phyloP scores from a whole-genome alignment of 208 protist species.

The Dictyostelium gargantuum region DNA sequence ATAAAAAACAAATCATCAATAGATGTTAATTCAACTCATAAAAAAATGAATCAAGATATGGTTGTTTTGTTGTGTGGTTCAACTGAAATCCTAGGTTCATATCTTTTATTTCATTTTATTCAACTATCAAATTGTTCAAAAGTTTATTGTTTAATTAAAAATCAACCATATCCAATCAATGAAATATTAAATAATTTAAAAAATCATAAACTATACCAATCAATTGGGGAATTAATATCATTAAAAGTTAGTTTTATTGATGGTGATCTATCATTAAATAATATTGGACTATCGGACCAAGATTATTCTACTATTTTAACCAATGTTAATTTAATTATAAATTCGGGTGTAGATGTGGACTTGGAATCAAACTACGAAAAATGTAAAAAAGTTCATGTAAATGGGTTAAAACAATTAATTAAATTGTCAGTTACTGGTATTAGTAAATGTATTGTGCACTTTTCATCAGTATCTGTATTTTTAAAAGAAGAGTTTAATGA shows the following conservation, averaged over 20 bases:
- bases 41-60: too few relatives aligned
- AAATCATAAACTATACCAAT: background rate
- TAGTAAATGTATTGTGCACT: background rate
- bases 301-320: background rate
- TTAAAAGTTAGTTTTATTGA: background rate
- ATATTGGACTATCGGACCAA: background rate
- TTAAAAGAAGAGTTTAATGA: too few relatives aligned
- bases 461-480: background rate
- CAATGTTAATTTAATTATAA: background rate
- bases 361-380: background rate
- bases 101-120: background rate
- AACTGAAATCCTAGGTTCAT: background rate
- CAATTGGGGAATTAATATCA: background rate
- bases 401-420: background rate
- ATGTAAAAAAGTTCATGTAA: background rate
- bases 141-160: background rate
- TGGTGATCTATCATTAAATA: background rate
- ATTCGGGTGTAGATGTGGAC: background rate
- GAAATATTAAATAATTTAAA: background rate
- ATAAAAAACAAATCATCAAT: background rate
- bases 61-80: constrained; percentile 19
- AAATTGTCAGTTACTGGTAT: background rate
- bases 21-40: background rate
- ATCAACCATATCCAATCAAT: background rate
- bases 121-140: background rate